Evolutionary conservation across 192 early-diverging fungal species (phyloP).

Genomic region (Umbelopsis ramanniana): DNA sequence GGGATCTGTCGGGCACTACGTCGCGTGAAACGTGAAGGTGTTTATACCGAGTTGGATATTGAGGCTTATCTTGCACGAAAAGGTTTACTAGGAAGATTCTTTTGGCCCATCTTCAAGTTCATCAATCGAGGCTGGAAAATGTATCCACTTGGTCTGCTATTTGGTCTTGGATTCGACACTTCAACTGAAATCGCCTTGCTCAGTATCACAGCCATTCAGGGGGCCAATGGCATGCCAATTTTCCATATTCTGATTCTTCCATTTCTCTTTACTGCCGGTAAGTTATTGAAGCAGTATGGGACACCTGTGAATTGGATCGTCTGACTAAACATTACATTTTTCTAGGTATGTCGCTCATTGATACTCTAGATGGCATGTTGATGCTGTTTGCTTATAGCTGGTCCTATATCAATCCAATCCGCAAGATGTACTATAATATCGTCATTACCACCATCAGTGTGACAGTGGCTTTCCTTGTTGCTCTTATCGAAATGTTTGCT

Average conservation of each 20-base stretch:
- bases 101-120: constrained; percentile 52
- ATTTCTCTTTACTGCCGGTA: constrained; percentile 62
- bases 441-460: constrained; percentile 65
- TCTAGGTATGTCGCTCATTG: constrained; percentile 69
- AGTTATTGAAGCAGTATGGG: neutral
- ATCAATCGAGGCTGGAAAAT: constrained; percentile 68
- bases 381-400: constrained; percentile 69
- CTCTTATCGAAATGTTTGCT: constrained; percentile 55
- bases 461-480: constrained; percentile 62
- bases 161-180: constrained; percentile 78
- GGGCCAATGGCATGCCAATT: constrained; percentile 47
- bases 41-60: constrained; percentile 44
- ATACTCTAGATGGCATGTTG: constrained; percentile 70
- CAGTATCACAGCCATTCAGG: constrained; percentile 60
- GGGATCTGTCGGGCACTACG: constrained; percentile 42
- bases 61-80: constrained; percentile 36
- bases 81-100: constrained; percentile 52
- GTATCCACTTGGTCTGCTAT: constrained; percentile 65
- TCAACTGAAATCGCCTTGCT: constrained; percentile 67
- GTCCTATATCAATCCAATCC: constrained; percentile 63
- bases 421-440: constrained; percentile 72
- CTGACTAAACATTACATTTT: neutral
- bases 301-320: neutral
- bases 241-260: constrained; percentile 64
- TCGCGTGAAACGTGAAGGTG: constrained; percentile 39